Evolutionary conservation across 768 basidiomycete genomes (phyloP).

Genomic region (Trametes cinnabarina): DNA sequence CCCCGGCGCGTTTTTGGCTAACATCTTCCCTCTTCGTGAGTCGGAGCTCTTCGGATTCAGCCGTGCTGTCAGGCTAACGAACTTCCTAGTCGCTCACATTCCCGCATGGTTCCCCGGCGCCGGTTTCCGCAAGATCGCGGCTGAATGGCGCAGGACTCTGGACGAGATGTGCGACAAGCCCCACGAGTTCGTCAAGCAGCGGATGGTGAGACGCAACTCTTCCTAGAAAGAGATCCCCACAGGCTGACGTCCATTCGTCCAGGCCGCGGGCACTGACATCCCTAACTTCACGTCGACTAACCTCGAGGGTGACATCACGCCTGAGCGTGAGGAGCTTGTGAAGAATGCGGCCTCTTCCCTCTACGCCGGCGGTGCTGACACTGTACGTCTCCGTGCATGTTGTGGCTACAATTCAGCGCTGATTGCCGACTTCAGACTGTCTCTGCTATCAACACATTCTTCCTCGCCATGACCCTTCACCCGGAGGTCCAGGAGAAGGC

Average conservation of each 20-base stretch:
- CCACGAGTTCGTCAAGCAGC: slow-evolving; percentile 30
- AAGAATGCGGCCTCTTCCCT: slow-evolving; percentile 53
- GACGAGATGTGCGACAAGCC: slow-evolving; percentile 32
- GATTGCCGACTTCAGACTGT: slow-evolving; percentile 19
- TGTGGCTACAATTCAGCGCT: slow-evolving; percentile 2
- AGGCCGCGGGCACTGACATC: slow-evolving; percentile 60
- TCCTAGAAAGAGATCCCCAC: neutral
- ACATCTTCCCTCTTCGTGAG: slow-evolving; percentile 31
- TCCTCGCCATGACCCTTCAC: slow-evolving; percentile 32
- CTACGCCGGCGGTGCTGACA: slow-evolving; percentile 35
- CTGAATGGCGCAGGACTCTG: slow-evolving; percentile 17
- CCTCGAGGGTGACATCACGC: slow-evolving; percentile 47
- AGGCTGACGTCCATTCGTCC: neutral
- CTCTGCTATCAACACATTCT: slow-evolving; percentile 30
- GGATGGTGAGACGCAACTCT: slow-evolving; percentile 30
- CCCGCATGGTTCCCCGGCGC: slow-evolving; percentile 43
- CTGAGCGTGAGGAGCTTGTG: slow-evolving; percentile 58
- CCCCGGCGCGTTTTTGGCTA: slow-evolving; percentile 32
- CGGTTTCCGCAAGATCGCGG: slow-evolving; percentile 31
- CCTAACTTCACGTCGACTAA: slow-evolving; percentile 58
- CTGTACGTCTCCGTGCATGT: slow-evolving; percentile 24
- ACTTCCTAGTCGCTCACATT: slow-evolving; percentile 32
- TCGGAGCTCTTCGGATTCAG: neutral
- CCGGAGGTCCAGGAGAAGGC: slow-evolving; percentile 31
- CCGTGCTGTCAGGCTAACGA: neutral